Conservation (phyloP, 331 rosid genomes). For the Acacia pycnantha region DNA sequence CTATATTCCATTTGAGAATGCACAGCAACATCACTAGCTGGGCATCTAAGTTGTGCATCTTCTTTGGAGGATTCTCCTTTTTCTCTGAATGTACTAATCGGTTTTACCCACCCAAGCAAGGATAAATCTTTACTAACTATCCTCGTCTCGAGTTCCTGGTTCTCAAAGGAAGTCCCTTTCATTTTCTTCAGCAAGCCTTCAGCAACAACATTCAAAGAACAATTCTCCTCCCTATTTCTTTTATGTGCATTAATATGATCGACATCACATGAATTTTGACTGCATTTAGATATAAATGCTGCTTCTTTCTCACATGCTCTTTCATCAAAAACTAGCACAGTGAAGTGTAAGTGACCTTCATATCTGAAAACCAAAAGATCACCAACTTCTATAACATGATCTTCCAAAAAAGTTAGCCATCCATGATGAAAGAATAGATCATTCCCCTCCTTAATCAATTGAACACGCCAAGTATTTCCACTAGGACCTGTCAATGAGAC, state of each 20-base stretch:
- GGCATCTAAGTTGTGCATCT: slow-evolving; percentile 21
- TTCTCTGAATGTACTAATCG: slow-evolving; percentile 39
- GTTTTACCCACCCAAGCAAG: slow-evolving; percentile 36
- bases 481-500: slow-evolving; percentile 76
- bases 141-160: slow-evolving; percentile 35
- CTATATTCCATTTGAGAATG: slow-evolving; percentile 38
- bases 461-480: slow-evolving; percentile 67
- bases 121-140: slow-evolving; percentile 33
- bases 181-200: slow-evolving; percentile 54
- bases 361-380: slow-evolving; percentile 87
- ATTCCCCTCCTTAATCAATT: slow-evolving; percentile 54
- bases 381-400: slow-evolving; percentile 65
- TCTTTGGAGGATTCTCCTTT: slow-evolving; percentile 41
- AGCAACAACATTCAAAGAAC: slow-evolving; percentile 41
- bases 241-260: slow-evolving; percentile 39
- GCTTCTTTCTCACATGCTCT: slow-evolving; percentile 86
- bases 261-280: slow-evolving; percentile 41
- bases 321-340: slow-evolving; percentile 76
- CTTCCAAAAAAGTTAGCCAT: slow-evolving; percentile 74
- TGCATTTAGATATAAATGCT: slow-evolving; percentile 61
- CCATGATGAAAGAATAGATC: slow-evolving; percentile 64
- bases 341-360: slow-evolving; percentile 63
- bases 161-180: slow-evolving; percentile 40
- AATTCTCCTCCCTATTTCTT: slow-evolving; percentile 50
- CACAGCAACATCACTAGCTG: slow-evolving; percentile 23